These are phyloP conservation scores for Neophaeococcomyces mojaviensis DNA, from an alignment of 2,329 filamentous ascomycete species.

Conservation along the genomic window DNA sequence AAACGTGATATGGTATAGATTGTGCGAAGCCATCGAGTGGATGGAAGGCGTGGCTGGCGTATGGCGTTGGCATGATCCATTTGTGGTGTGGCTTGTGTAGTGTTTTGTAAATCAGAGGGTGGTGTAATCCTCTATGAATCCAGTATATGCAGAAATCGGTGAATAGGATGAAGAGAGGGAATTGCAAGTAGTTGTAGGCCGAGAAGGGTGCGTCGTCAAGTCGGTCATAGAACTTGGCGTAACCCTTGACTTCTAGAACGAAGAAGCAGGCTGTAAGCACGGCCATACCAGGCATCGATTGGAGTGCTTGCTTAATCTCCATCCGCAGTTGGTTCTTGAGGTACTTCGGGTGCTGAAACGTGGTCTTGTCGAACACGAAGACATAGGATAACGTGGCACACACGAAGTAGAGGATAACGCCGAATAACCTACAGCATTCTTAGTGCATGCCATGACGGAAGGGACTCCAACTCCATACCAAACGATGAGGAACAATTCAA, in stretches of 20 bases:
- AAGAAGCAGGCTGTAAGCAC: slow-evolving; percentile 75
- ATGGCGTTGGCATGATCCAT: slow-evolving; percentile 98
- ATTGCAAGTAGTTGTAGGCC: slow-evolving; percentile 75
- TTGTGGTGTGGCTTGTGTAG: slow-evolving; percentile 98
- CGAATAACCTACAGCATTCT: slow-evolving; percentile 65
- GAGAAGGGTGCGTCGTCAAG: slow-evolving; percentile 64
- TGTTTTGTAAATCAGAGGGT: slow-evolving; percentile 72
- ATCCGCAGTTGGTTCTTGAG: slow-evolving; percentile 85
- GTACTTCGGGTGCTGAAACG: slow-evolving; percentile 84
- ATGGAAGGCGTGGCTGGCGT: slow-evolving; percentile 88
- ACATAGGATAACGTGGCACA: slow-evolving; percentile 76
- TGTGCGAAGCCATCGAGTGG: slow-evolving; percentile 86
- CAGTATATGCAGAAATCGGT: slow-evolving; percentile 89
- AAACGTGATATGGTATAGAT: slow-evolving; percentile 84
- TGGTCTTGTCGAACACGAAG: slow-evolving; percentile 86
- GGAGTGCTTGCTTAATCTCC: slow-evolving; percentile 75
- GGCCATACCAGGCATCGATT: slow-evolving; percentile 73
- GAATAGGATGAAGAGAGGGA: slow-evolving; percentile 79
- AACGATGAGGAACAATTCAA: slow-evolving; percentile 74
- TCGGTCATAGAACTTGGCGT: slow-evolving; percentile 81
- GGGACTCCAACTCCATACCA: slow-evolving; percentile 52
- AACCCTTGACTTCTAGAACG: slow-evolving; percentile 73
- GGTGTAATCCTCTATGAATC: slow-evolving; percentile 80
- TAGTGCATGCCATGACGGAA: background rate
- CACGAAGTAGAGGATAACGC: slow-evolving; percentile 73